Evolutionary conservation across 768 basidiomycete genomes (phyloP).

Genomic region (Auriculariales sp.): DNA sequence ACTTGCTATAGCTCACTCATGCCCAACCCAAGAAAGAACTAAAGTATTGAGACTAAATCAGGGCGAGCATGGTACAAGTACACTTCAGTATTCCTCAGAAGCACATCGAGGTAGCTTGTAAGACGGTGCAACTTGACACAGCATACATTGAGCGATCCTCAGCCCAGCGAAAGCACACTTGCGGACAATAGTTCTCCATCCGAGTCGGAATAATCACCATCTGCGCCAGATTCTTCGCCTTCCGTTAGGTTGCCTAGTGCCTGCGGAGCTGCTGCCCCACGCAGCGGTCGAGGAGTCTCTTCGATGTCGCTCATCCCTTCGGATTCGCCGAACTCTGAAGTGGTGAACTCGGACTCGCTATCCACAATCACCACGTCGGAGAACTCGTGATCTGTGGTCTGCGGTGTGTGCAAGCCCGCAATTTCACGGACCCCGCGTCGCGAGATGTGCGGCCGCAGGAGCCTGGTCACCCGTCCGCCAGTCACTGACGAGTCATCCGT

Average conservation of each 20-base stretch:
- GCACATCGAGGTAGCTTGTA: too few species aligned
- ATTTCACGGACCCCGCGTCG: slow-evolving; percentile 36
- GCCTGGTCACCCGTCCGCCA: slow-evolving; percentile 55
- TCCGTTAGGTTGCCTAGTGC: not conserved
- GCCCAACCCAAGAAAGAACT: too few species aligned
- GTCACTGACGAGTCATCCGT: slow-evolving; percentile 19
- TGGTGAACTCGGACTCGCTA: not conserved
- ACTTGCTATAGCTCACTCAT: too few species aligned
- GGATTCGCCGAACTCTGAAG: not conserved
- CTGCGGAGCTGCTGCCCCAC: not conserved
- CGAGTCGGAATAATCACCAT: not conserved
- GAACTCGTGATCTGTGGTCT: slow-evolving; percentile 50
- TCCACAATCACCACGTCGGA: slow-evolving; percentile 1
- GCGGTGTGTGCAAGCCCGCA: slow-evolving; percentile 48
- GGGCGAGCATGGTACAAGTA: too few species aligned
- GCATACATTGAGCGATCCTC: too few species aligned
- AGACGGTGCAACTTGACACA: too few species aligned
- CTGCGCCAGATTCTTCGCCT: not conserved
- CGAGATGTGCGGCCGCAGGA: slow-evolving; percentile 62
- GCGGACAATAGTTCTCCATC: not conserved
- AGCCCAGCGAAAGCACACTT: too few species aligned
- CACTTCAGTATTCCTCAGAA: too few species aligned
- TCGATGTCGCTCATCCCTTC: not conserved
- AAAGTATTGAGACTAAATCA: too few species aligned
- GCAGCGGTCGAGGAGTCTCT: not conserved